Base-by-base conservation (phyloP, 2,329 filamentous ascomycete genomes). In the Geoglossum cookeanum region DNA sequence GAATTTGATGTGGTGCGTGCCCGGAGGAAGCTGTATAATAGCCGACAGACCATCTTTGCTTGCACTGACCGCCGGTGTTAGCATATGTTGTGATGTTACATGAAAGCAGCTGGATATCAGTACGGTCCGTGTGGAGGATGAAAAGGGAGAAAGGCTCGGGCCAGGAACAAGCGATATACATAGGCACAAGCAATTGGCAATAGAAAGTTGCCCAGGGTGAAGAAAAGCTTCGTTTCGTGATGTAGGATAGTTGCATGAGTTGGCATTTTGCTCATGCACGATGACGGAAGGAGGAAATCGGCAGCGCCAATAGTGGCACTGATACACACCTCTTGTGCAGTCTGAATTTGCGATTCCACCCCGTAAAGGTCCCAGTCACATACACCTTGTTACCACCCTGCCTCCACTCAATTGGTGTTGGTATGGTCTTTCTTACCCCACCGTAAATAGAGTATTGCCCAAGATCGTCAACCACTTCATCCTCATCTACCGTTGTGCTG, bases 1-100 rank as follows among this genome's bases (percentile, higher is more conserved):
- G 72, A 97, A 98, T 66, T 94, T 91, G 65, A 98, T 78, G 73
- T 98, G 92, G 68, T 98, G 91, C 4, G 92, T 98, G 63, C 92
- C 92, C 3, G 91, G 89, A 13, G 88, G 84, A 59, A 97, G 83
- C 66, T 86, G 83, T 65, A 97, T 81, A 22, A 80, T 83, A 49
- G 86, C 84, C 42, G 85, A 83, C 68, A 90, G 84, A 60, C 82
- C 78, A 56, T 82, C 80, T 57, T 68, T 67, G 57, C 74, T 71
- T 49, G 69, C 63, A 59, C 69, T 71, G 58, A 22, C 22, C 49
- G 30, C 9, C n/a, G 49, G 49, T 35, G 49, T 53, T 37, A 53
- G 49, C 49, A 53, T 53, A 53, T 53, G 33, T 53, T 53, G 30
- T 37, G 49, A 32, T 35, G 49, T 53, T 53, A 37, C 49, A 53